Percentiles rank a stretch among this genome's conserved stretches.
These are phyloP conservation scores for Metarhizium rileyi DNA, from an alignment of 2,329 filamentous ascomycete species.

Conservation along the genomic window DNA sequence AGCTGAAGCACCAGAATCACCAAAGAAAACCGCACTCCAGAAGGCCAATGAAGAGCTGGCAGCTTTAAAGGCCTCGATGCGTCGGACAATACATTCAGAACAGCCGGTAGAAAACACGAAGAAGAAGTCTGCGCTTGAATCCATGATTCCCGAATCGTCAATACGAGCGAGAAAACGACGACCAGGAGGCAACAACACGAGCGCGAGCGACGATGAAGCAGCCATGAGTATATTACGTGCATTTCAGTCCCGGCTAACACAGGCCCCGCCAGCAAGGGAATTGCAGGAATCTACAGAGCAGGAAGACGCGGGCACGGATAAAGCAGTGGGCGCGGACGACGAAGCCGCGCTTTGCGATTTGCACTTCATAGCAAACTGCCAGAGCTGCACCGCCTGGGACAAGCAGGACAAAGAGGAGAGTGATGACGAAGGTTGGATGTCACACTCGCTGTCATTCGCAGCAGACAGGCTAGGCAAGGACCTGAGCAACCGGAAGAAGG, in stretches of 20 bases:
- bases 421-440: slow-evolving; percentile 70
- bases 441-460: slow-evolving; percentile 73
- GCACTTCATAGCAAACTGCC: slow-evolving; percentile 92
- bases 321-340: slow-evolving; percentile 35
- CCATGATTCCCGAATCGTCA: slow-evolving; percentile 64
- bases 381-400: slow-evolving; percentile 84
- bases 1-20: slow-evolving; percentile 18
- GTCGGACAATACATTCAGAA: slow-evolving; percentile 45
- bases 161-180: slow-evolving; percentile 62
- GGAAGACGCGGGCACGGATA: slow-evolving; percentile 17
- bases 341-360: slow-evolving; percentile 78
- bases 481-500: slow-evolving; percentile 79
- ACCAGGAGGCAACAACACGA: slow-evolving; percentile 42
- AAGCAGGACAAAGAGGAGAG: slow-evolving; percentile 48
- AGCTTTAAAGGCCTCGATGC: slow-evolving; percentile 73
- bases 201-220: slow-evolving; percentile 49
- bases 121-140: slow-evolving; percentile 59
- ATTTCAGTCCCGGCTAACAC: slow-evolving; percentile 70
- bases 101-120: slow-evolving; percentile 39
- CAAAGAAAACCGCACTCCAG: slow-evolving; percentile 47
- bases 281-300: slow-evolving; percentile 28
- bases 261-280: slow-evolving; percentile 33
- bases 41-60: slow-evolving; percentile 72
- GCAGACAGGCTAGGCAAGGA: slow-evolving; percentile 90
- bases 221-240: slow-evolving; percentile 63